Evolutionary conservation across 2,329 filamentous ascomycete genomes (phyloP).

Genomic region (Shiraia bambusicola): DNA sequence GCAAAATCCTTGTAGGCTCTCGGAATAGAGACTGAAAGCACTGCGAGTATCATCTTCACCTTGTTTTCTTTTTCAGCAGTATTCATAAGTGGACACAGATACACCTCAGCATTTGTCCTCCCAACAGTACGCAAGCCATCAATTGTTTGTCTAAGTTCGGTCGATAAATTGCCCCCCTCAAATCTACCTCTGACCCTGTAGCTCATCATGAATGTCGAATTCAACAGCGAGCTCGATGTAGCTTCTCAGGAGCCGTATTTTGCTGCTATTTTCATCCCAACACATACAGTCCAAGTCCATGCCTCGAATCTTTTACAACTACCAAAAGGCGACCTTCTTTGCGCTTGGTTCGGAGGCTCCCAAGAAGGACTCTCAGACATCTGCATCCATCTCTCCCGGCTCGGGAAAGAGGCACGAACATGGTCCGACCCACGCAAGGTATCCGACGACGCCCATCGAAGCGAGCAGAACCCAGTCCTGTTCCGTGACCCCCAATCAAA

Average conservation of each 20-base stretch:
- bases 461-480: constrained; percentile 51
- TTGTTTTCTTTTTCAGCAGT: too few relatives aligned
- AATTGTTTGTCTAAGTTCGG: too few relatives aligned
- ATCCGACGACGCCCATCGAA: constrained; percentile 44
- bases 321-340: constrained; percentile 46
- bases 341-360: constrained; percentile 51
- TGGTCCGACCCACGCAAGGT: constrained; percentile 44
- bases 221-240: constrained; percentile 8
- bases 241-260: constrained; percentile 6
- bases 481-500: constrained; percentile 42
- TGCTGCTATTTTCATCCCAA: constrained; percentile 34
- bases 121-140: too few relatives aligned
- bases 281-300: constrained; percentile 48
- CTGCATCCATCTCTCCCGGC: constrained; percentile 47
- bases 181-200: too few relatives aligned
- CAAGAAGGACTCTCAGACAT: constrained; percentile 51
- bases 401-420: constrained; percentile 24
- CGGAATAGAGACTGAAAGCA: background rate
- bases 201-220: constrained; percentile 5
- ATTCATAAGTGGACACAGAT: too few relatives aligned
- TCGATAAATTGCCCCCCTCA: too few relatives aligned
- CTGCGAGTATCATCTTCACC: background rate
- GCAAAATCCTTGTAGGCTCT: too few relatives aligned
- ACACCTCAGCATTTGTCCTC: too few relatives aligned
- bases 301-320: constrained; percentile 50